Evolutionary conservation across 805 yeast genomes (phyloP).

Genomic region (Metschnikowia kofuensis): DNA sequence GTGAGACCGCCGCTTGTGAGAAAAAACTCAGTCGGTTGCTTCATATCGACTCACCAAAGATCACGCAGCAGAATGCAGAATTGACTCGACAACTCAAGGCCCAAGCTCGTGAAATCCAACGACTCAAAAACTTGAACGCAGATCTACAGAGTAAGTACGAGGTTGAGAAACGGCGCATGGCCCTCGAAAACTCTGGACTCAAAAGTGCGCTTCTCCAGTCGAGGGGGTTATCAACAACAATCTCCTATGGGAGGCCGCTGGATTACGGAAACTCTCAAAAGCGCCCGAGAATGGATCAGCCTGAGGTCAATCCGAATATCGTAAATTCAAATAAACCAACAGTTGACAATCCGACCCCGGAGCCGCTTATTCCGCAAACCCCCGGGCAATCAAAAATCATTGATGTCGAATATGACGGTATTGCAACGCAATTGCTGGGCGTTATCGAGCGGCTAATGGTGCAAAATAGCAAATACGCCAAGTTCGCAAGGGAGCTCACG

Average conservation of each 20-base stretch:
- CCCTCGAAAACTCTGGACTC: constrained; percentile 30
- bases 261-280: constrained; percentile 3
- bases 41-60: constrained; percentile 19
- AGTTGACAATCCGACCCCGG: constrained; percentile 19
- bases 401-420: constrained; percentile 29
- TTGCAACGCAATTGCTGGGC: constrained; percentile 32
- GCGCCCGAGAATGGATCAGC: not conserved
- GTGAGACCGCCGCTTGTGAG: constrained; percentile 19
- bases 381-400: constrained; percentile 8
- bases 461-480: constrained; percentile 37
- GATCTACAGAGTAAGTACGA: constrained; percentile 33
- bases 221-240: constrained; percentile 27
- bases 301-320: constrained; percentile 1
- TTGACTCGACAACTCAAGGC: constrained; percentile 20
- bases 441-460: constrained; percentile 34
- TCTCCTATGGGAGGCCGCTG: constrained; percentile 27
- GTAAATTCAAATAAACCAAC: constrained; percentile 29
- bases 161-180: constrained; percentile 33
- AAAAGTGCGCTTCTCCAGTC: constrained; percentile 34
- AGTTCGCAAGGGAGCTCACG: constrained; percentile 28
- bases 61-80: constrained; percentile 14
- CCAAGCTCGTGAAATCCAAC: constrained; percentile 29
- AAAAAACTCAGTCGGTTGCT: constrained; percentile 15
- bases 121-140: constrained; percentile 26
- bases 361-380: not conserved